Conservation (phyloP, 2,329 filamentous ascomycete species). For the Talaromyces sp. region DNA sequence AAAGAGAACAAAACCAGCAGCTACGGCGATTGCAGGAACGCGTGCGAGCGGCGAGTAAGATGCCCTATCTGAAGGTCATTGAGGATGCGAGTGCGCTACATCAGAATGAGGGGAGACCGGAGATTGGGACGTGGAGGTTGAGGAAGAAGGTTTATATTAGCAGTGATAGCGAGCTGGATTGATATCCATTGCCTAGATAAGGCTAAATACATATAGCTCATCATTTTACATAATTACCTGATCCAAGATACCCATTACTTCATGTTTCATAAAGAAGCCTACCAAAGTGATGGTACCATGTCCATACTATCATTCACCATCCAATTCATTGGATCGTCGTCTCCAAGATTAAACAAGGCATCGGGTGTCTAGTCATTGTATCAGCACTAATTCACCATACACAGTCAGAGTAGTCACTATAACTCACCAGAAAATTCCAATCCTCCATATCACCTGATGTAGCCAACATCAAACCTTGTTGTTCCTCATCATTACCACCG, state of each 20-base stretch:
- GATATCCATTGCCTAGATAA: background rate
- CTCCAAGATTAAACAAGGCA: conserved; percentile 24
- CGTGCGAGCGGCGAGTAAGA: conserved; percentile 35
- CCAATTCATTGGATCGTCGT: conserved; percentile 20
- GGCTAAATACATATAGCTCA: background rate
- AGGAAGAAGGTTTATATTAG: conserved; percentile 38
- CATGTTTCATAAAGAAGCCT: background rate
- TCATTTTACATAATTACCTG: background rate
- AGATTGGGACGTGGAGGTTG: conserved; percentile 39
- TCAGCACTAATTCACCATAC: background rate
- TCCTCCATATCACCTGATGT: background rate
- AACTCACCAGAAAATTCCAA: conserved; percentile 13
- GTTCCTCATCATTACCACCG: background rate
- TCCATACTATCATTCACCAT: conserved; percentile 13
- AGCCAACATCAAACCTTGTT: background rate
- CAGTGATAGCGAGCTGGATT: conserved; percentile 35
- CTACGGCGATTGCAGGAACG: conserved; percentile 33
- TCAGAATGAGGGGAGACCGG: conserved; percentile 23
- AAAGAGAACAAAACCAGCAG: conserved; percentile 20
- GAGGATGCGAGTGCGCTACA: conserved; percentile 33
- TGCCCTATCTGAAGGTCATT: conserved; percentile 42
- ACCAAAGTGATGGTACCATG: conserved; percentile 10
- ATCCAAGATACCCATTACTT: background rate
- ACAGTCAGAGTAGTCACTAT: background rate
- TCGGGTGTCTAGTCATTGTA: conserved; percentile 20